Base-by-base conservation (phyloP, 345 rosid genomes). In the Eucalyptus paniculata region DNA sequence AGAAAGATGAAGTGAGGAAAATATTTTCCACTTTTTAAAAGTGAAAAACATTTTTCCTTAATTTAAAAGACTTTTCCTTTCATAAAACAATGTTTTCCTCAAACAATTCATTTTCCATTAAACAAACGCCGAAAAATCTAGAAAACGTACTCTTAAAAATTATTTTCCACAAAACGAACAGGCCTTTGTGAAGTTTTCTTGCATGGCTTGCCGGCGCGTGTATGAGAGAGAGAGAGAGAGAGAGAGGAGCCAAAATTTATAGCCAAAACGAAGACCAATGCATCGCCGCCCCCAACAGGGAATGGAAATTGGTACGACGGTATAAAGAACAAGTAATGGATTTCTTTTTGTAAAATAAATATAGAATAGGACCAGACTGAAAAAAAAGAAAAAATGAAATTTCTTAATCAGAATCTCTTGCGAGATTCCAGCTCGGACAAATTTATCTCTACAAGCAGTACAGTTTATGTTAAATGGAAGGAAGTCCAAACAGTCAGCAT, bases 91-190 rank as follows among this genome's bases (percentile, higher is more conserved):
- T 50, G 0, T 16, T 50, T 2, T 15, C 3, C 7, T 50, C 3
- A 16, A 50, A 0, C 3, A 50, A 50, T 16, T 50, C 53, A 50
- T 50, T 50, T 16, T 16, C 1, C 7, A 0, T 50, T 1, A 50
- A 50, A 50, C 3, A 50, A 50, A 50, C 7, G 2, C 1, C 19
- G 0, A 50, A 50, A 50, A 50, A 16, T 16, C 19, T 0, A 15
- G 1, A 50, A 50, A 50, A 50, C 1, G 0, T 50, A 15, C 6
- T 50, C 0, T 1, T 50, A 3, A 50, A 50, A 50, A 6, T 50
- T 50, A 6, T 50, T 50, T 50, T 50, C 7, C 8, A 1, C 19
- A 6, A 50, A 50, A 16, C 1, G 3, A 50, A 50, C 0, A 0
- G 2, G 18, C 53, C 19, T 19, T 60, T 28, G 16, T 3, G 4